Evolutionary conservation across 192 early-diverging fungal species (phyloP).

Genomic region (Coemansia sp.): DNA sequence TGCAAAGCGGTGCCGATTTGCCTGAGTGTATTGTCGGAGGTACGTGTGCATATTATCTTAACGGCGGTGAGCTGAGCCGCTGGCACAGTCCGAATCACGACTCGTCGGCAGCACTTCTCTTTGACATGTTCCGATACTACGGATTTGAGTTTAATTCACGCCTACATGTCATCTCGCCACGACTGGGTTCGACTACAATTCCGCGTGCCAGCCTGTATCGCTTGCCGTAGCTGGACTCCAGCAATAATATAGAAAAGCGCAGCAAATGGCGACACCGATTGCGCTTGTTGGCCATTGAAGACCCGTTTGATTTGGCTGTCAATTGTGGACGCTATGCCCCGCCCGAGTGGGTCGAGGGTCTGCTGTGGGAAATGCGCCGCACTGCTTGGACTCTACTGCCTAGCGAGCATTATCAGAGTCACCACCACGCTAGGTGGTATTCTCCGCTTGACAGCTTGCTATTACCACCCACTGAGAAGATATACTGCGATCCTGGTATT

Average conservation of each 20-base stretch:
- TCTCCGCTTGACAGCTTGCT: constrained; percentile 17
- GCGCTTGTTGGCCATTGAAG: constrained; percentile 43
- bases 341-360: constrained; percentile 41
- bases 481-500: constrained; percentile 16
- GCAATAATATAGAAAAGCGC: not conserved
- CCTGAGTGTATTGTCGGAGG: constrained; percentile 11
- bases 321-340: constrained; percentile 42
- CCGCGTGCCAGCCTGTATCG: constrained; percentile 22
- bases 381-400: constrained; percentile 27
- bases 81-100: constrained; percentile 37
- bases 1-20: not conserved
- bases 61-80: not conserved
- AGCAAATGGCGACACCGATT: constrained; percentile 18
- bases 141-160: constrained; percentile 35
- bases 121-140: constrained; percentile 36
- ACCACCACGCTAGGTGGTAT: not conserved
- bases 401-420: not conserved
- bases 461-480: constrained; percentile 8
- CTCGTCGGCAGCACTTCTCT: constrained; percentile 16
- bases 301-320: constrained; percentile 32
- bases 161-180: constrained; percentile 26
- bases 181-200: constrained; percentile 26
- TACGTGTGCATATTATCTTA: constrained; percentile 20
- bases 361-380: constrained; percentile 55
- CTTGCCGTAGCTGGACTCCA: constrained; percentile 8